Conservation (phyloP, 768 basidiomycete species). For the Coprinopsis strossmayeri region DNA sequence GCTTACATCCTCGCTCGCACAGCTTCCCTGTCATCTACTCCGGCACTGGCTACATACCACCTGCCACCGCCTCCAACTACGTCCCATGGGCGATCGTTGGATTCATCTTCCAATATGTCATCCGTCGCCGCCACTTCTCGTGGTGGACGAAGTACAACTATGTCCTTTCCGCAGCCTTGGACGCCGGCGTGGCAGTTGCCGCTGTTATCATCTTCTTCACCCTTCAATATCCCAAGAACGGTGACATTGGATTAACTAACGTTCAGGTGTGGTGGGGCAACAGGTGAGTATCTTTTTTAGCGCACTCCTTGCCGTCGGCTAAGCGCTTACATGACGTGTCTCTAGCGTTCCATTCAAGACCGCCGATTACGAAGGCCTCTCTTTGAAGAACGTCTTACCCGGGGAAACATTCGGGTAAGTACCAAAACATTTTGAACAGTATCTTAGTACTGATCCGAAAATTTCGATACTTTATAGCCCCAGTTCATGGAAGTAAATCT, state of each 20-base stretch:
- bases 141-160: conserved; percentile 72
- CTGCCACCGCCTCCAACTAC: conserved; percentile 62
- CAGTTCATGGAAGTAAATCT: background rate
- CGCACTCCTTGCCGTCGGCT: background rate
- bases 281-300: conserved; percentile 22
- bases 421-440: background rate
- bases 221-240: conserved; percentile 60
- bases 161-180: conserved; percentile 66
- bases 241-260: conserved; percentile 46
- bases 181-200: conserved; percentile 59
- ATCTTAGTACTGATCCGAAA: background rate
- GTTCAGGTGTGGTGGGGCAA: conserved; percentile 74
- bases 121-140: conserved; percentile 53
- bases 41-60: conserved; percentile 56
- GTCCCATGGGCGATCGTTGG: conserved; percentile 62
- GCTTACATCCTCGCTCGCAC: background rate
- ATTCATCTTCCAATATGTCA: conserved; percentile 58
- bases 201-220: conserved; percentile 50
- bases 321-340: background rate
- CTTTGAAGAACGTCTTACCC: background rate
- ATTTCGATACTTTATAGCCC: background rate
- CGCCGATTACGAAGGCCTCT: background rate
- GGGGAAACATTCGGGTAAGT: conserved; percentile 28
- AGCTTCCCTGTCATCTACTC: conserved; percentile 55
- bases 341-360: background rate